These are phyloP conservation scores for Starmerella roubikii DNA, from an alignment of 805 yeast species.

Conservation along the genomic window DNA sequence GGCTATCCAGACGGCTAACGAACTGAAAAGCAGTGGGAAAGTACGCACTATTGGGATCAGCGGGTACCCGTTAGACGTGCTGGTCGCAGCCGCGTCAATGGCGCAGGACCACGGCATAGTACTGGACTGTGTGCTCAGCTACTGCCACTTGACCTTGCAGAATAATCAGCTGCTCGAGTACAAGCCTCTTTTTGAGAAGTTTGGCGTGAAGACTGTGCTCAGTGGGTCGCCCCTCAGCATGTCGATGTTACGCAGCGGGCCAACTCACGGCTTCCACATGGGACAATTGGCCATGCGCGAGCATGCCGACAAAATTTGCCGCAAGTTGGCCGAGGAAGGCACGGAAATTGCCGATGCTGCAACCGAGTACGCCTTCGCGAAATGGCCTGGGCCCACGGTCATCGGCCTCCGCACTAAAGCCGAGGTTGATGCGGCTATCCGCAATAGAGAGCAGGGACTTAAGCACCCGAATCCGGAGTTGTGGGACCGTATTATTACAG, in stretches of 20 bases:
- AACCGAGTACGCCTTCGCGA: conserved; percentile 54
- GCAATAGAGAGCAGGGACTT: conserved; percentile 39
- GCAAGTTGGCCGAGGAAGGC: conserved; percentile 32
- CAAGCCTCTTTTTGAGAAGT: conserved; percentile 34
- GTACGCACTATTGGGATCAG: conserved; percentile 61
- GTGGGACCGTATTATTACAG: conserved; percentile 9
- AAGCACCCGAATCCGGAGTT: conserved; percentile 4
- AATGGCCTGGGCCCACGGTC: conserved; percentile 60
- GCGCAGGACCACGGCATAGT: conserved; percentile 36
- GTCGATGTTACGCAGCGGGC: conserved; percentile 62
- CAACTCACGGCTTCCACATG: conserved; percentile 70
- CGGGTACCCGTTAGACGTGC: conserved; percentile 71
- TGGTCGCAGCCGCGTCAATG: conserved; percentile 38
- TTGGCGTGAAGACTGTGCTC: conserved; percentile 45
- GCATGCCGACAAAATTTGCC: conserved; percentile 33
- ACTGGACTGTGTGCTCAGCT: conserved; percentile 64
- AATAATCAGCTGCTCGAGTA: conserved; percentile 42
- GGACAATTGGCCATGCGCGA: conserved; percentile 45
- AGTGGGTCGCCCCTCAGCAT: conserved; percentile 81
- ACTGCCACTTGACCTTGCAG: conserved; percentile 72
- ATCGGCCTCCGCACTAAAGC: conserved; percentile 56
- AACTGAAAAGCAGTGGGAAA: conserved; percentile 48
- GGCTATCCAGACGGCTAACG: conserved; percentile 49
- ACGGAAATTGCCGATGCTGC: conserved; percentile 73
- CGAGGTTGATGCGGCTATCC: conserved; percentile 53